A percentile compares a stretch with the other conserved stretches of the same genome.
phyloP scores from a whole-genome alignment of 306 rosid species.

The Delonix regia region DNA sequence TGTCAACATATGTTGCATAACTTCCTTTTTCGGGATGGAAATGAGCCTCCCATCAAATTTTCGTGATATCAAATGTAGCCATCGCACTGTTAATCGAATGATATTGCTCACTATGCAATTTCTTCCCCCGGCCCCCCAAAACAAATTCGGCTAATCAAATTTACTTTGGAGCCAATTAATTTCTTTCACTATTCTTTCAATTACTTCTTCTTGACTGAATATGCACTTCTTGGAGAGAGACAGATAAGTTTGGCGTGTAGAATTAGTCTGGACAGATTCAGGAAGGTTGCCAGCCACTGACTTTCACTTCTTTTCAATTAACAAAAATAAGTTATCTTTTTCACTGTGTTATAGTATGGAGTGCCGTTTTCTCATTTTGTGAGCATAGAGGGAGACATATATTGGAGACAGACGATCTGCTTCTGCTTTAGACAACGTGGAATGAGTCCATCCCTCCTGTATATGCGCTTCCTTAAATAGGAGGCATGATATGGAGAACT shows the following conservation, averaged over 20 bases:
- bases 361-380: not conserved
- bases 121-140: not conserved
- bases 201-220: not conserved
- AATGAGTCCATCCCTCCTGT: not conserved
- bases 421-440: not conserved
- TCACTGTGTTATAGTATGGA: not conserved
- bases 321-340: not conserved
- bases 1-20: not conserved
- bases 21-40: not conserved
- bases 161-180: not conserved
- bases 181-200: not conserved
- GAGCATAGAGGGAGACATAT: not conserved
- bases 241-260: not conserved
- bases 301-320: too few relatives aligned
- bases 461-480: not conserved
- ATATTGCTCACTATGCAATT: not conserved
- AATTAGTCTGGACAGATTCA: not conserved
- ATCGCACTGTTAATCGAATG: constrained; percentile 1
- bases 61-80: not conserved
- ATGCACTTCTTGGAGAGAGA: not conserved
- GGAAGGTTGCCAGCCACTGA: not conserved
- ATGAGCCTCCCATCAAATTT: not conserved
- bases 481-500: not conserved
- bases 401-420: not conserved
- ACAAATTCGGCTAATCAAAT: too few relatives aligned